A percentile compares a stretch with the other conserved stretches of the same genome.
These are phyloP conservation scores for Neofusicoccum kwambonambiense DNA, from an alignment of 2,329 filamentous ascomycete species.

Conservation along the genomic window DNA sequence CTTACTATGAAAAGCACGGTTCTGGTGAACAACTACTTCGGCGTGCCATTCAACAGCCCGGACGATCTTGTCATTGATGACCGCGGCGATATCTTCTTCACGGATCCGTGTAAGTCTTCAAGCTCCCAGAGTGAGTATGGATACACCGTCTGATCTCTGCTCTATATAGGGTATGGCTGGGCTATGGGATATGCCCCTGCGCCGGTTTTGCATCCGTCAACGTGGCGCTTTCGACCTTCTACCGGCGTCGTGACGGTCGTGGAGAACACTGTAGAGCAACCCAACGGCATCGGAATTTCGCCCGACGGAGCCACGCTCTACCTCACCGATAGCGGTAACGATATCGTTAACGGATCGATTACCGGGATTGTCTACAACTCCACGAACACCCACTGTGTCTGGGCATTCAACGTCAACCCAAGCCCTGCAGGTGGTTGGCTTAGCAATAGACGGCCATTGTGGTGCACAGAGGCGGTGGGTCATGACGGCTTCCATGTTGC, in stretches of 20 bases:
- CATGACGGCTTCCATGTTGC: not conserved
- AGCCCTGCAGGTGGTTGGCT: not conserved
- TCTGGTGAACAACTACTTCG: slow-evolving; percentile 16
- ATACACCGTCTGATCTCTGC: not conserved
- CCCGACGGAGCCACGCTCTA: slow-evolving; percentile 1
- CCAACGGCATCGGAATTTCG: slow-evolving; percentile 17
- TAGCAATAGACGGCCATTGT: not conserved
- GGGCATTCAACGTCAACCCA: not conserved
- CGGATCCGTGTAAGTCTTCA: not conserved
- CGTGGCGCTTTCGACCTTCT: slow-evolving; percentile 53
- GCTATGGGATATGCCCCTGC: slow-evolving; percentile 30
- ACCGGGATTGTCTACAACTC: not conserved
- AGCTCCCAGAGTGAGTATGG: too few species aligned
- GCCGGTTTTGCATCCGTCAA: slow-evolving; percentile 19
- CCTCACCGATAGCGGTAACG: not conserved
- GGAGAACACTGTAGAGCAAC: slow-evolving; percentile 1
- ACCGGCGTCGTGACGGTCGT: not conserved
- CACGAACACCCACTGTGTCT: not conserved
- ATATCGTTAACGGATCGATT: not conserved
- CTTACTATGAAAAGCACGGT: not conserved
- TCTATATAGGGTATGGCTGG: slow-evolving; percentile 27
- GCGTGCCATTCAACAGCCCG: not conserved
- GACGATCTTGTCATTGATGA: slow-evolving; percentile 10
- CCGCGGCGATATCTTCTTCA: slow-evolving; percentile 11
- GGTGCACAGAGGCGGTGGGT: not conserved